These are phyloP conservation scores for Gliomastix tumulicola DNA, from an alignment of 2,329 filamentous ascomycete species.

Conservation along the genomic window DNA sequence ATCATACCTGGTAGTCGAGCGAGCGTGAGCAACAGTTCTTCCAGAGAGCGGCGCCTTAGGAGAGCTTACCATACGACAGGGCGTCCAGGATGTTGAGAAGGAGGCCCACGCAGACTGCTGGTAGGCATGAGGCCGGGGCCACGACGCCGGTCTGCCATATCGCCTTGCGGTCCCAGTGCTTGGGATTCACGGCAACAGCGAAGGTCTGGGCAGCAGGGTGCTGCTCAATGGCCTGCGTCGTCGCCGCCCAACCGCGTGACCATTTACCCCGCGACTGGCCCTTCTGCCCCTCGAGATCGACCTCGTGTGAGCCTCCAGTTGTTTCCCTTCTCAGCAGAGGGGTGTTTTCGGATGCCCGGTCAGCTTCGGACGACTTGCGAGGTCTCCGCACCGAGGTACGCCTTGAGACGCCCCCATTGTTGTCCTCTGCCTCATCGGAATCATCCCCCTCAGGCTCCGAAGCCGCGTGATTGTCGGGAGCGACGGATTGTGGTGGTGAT, in stretches of 20 bases:
- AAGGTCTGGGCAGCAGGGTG: conserved; percentile 18
- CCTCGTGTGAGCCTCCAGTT: conserved; percentile 17
- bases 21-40: conserved; percentile 8
- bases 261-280: conserved; percentile 19
- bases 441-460: too few species aligned
- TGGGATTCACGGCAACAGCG: conserved; percentile 47
- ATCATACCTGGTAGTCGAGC: conserved; percentile 71
- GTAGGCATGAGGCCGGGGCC: conserved; percentile 64
- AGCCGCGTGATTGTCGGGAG: neutral
- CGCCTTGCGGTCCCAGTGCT: conserved; percentile 61
- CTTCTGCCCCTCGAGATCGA: conserved; percentile 47
- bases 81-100: conserved; percentile 92
- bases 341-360: conserved; percentile 18
- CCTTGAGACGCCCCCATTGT: too few species aligned
- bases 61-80: conserved; percentile 82
- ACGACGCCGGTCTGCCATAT: conserved; percentile 60
- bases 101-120: conserved; percentile 81
- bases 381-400: too few species aligned
- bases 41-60: conserved; percentile 8
- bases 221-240: too few species aligned
- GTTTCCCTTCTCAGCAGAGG: conserved; percentile 34
- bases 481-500: conserved; percentile 28
- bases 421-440: too few species aligned
- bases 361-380: neutral
- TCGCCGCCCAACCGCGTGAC: too few species aligned